phyloP scores from a whole-genome alignment of 2,329 filamentous ascomycete species.

The Alternaria dauci region DNA sequence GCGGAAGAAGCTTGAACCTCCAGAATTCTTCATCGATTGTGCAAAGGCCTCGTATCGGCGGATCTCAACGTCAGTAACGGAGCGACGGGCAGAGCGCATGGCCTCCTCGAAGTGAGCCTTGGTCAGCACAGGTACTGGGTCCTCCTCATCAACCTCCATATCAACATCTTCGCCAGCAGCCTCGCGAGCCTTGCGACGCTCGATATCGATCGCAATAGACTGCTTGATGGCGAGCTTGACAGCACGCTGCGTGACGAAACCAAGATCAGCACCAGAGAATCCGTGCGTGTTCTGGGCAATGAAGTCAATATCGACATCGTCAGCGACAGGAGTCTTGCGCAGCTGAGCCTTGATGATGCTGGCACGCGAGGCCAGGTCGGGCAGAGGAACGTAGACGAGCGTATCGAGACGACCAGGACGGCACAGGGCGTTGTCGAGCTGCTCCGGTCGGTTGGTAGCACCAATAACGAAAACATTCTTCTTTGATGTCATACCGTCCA shows the following conservation, averaged over 20 bases:
- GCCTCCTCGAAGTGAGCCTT: conserved; percentile 98
- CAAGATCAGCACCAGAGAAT: conserved; percentile 99
- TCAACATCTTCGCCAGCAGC: conserved; percentile 75
- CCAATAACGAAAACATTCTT: conserved; percentile 99
- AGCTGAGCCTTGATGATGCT: conserved; percentile 95
- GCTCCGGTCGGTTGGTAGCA: conserved; percentile 97
- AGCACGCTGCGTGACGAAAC: conserved; percentile 97
- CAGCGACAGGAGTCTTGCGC: conserved; percentile 92
- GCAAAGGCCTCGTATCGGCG: conserved; percentile 98
- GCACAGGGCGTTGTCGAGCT: conserved; percentile 97
- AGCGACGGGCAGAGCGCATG: conserved; percentile 92
- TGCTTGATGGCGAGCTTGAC: conserved; percentile 99
- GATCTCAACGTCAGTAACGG: conserved; percentile 96
- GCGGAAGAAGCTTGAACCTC: conserved; percentile 96
- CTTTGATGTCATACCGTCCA: conserved; percentile 99
- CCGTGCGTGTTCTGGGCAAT: conserved; percentile 98
- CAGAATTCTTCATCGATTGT: conserved; percentile 98
- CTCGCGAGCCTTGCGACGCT: conserved; percentile 88
- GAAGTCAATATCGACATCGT: conserved; percentile 86
- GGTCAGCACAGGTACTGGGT: conserved; percentile 94
- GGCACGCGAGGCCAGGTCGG: conserved; percentile 87
- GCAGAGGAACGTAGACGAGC: conserved; percentile 96
- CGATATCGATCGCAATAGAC: conserved; percentile 87
- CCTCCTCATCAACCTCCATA: conserved; percentile 78
- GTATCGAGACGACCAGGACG: conserved; percentile 98